A percentile compares a stretch with the other conserved stretches of the same genome.
Conservation (phyloP, 306 rosid species). For the Argentina anserina region DNA sequence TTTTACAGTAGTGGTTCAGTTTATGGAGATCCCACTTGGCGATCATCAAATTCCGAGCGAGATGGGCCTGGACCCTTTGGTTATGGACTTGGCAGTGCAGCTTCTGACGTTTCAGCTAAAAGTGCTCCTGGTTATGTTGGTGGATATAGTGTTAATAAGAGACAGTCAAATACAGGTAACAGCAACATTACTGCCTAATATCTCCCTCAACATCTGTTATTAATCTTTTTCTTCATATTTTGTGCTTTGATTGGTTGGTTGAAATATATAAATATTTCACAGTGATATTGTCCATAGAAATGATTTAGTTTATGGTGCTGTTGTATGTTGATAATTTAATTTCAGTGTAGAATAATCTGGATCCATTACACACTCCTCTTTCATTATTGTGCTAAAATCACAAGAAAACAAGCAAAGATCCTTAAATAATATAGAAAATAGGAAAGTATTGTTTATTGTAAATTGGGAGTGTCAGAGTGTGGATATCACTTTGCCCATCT, state of each 20-base stretch:
- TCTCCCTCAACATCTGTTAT: constrained; percentile 18
- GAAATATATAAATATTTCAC: neutral
- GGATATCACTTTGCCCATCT: neutral
- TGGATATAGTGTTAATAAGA: constrained; percentile 87
- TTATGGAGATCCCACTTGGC: constrained; percentile 88
- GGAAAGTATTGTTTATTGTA: neutral
- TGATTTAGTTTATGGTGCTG: neutral
- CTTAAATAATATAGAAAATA: neutral
- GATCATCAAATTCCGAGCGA: constrained; percentile 67
- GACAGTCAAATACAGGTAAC: constrained; percentile 98
- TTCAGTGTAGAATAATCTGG: neutral
- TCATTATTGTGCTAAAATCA: neutral
- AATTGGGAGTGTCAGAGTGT: neutral
- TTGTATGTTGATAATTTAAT: neutral
- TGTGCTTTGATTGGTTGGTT: neutral
- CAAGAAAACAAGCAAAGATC: neutral
- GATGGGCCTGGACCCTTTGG: constrained; percentile 83
- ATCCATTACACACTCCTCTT: neutral
- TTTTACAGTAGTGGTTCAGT: constrained; percentile 59
- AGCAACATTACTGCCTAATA: constrained; percentile 21
- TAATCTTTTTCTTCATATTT: neutral
- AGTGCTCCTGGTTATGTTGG: constrained; percentile 90
- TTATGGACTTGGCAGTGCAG: constrained; percentile 71
- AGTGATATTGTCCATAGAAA: neutral
- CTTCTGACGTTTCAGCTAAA: constrained; percentile 75